Conservation (phyloP, 305 asterid species). For the Solanum aculeatissimum region DNA sequence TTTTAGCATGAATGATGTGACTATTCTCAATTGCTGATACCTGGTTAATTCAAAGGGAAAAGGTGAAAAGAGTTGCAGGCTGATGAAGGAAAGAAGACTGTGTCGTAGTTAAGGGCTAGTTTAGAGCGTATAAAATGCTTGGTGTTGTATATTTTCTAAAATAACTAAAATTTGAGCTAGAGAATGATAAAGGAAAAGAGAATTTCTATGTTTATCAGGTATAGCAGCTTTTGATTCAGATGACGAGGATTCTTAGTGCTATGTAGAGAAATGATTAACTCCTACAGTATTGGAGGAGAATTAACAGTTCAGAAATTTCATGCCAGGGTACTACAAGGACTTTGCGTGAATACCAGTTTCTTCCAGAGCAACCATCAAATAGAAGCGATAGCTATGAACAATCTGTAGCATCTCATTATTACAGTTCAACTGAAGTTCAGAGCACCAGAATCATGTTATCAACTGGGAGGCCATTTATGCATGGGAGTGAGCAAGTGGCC, state of each 20-base stretch:
- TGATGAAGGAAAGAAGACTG: not conserved
- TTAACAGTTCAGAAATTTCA: not conserved
- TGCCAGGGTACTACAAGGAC: constrained; percentile 64
- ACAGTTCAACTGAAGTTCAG: constrained; percentile 44
- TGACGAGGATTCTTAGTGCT: not conserved
- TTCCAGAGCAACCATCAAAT: constrained; percentile 71
- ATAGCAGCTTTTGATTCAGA: not conserved
- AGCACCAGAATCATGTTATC: constrained; percentile 41
- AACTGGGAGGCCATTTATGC: constrained; percentile 33
- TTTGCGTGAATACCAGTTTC: constrained; percentile 72
- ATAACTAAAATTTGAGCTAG: not conserved
- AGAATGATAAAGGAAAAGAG: not conserved
- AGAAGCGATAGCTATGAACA: constrained; percentile 47
- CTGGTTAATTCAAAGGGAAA: not conserved
- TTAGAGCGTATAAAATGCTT: not conserved
- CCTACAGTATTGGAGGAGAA: not conserved
- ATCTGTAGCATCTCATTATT: constrained; percentile 30
- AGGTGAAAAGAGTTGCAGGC: not conserved
- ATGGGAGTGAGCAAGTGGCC: constrained; percentile 39
- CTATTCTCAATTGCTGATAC: not conserved
- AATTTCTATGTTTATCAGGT: not conserved
- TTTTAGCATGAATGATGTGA: not conserved
- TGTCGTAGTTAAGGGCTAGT: not conserved
- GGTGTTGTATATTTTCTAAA: not conserved
- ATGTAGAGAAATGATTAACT: not conserved